A percentile compares a stretch with the other conserved stretches of the same genome.
phyloP scores from a whole-genome alignment of 1,139 yeast genomes.

The Geotrichum australiense region DNA sequence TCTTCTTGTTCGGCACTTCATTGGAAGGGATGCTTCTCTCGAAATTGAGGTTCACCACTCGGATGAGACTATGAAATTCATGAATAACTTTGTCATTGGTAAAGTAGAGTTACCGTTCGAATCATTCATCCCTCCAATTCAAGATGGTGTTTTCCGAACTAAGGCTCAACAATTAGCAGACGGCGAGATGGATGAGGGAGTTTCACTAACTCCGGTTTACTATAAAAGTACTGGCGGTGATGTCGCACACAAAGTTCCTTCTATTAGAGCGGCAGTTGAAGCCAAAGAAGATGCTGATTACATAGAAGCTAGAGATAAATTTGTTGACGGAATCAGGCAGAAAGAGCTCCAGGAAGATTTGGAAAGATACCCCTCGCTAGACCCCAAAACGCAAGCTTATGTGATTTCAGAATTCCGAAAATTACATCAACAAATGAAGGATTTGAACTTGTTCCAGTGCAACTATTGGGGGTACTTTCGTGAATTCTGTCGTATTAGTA shows the following conservation, averaged over 20 bases:
- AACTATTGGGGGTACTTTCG: slow-evolving; percentile 63
- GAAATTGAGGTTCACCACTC: slow-evolving; percentile 80
- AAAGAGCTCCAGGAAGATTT: slow-evolving; percentile 48
- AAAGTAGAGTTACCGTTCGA: slow-evolving; percentile 56
- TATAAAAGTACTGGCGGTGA: slow-evolving; percentile 5
- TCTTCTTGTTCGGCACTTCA: slow-evolving; percentile 72
- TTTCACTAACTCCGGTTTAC: slow-evolving; percentile 10
- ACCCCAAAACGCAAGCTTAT: slow-evolving; percentile 54
- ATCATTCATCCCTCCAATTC: slow-evolving; percentile 79
- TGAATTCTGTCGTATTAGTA: slow-evolving; percentile 55
- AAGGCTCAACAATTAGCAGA: slow-evolving; percentile 21
- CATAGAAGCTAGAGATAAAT: slow-evolving; percentile 40
- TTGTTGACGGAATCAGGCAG: slow-evolving; percentile 55
- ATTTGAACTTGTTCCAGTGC: slow-evolving; percentile 62
- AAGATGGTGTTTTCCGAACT: slow-evolving; percentile 56
- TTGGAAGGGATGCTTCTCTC: slow-evolving; percentile 86
- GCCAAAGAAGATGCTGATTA: slow-evolving; percentile 6
- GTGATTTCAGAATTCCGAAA: slow-evolving; percentile 53
- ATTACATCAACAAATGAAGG: slow-evolving; percentile 50
- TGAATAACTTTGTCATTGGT: slow-evolving; percentile 58
- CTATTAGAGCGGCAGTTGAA: slow-evolving; percentile 11
- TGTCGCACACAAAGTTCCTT: not conserved
- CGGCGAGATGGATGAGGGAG: slow-evolving; percentile 14
- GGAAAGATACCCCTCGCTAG: slow-evolving; percentile 53
- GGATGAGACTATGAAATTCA: slow-evolving; percentile 46